A percentile compares a stretch with the other conserved stretches of the same genome.
Evolutionary conservation across 169 alveolate genomes (phyloP).

Genomic region (Babesia divergens): DNA sequence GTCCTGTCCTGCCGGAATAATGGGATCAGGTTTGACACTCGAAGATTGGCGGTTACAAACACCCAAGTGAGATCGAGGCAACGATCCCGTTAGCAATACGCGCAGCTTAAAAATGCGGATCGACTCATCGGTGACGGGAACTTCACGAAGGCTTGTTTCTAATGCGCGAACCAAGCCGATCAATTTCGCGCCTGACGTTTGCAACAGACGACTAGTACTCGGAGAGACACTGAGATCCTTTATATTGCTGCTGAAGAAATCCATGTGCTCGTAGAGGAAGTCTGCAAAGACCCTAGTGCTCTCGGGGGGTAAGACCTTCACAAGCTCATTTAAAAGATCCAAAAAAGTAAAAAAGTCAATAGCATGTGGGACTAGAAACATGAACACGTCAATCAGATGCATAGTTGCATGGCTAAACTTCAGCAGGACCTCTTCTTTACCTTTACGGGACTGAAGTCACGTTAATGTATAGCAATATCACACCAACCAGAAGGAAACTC

Average conservation of each 20-base stretch:
- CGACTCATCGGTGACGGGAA: not conserved
- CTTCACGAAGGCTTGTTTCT: slow-evolving; percentile 18
- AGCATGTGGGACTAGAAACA: slow-evolving; percentile 47
- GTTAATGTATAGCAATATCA: not conserved
- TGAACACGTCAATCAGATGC: slow-evolving; percentile 27
- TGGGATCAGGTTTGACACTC: not conserved
- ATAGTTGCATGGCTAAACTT: not conserved
- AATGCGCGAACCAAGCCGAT: slow-evolving; percentile 42
- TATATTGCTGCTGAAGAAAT: slow-evolving; percentile 1
- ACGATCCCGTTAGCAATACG: slow-evolving; percentile 24
- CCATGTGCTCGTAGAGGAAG: slow-evolving; percentile 4
- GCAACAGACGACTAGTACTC: slow-evolving; percentile 3
- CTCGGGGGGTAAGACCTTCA: slow-evolving; percentile 39
- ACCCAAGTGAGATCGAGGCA: slow-evolving; percentile 64
- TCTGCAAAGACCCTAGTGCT: slow-evolving; percentile 22
- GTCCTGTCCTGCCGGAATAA: slow-evolving; percentile 13
- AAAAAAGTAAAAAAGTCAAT: slow-evolving; percentile 39
- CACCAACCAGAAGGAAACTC: slow-evolving; percentile 34
- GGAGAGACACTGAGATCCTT: slow-evolving; percentile 6
- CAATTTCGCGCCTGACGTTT: slow-evolving; percentile 63
- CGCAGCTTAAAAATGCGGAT: slow-evolving; percentile 35
- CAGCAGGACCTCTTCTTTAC: not conserved
- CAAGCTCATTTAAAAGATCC: slow-evolving; percentile 55
- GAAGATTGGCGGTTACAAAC: slow-evolving; percentile 62
- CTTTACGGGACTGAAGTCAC: not conserved